Evolutionary conservation across 2,329 filamentous ascomycete genomes (phyloP).

Genomic region (Fusarium sp.): DNA sequence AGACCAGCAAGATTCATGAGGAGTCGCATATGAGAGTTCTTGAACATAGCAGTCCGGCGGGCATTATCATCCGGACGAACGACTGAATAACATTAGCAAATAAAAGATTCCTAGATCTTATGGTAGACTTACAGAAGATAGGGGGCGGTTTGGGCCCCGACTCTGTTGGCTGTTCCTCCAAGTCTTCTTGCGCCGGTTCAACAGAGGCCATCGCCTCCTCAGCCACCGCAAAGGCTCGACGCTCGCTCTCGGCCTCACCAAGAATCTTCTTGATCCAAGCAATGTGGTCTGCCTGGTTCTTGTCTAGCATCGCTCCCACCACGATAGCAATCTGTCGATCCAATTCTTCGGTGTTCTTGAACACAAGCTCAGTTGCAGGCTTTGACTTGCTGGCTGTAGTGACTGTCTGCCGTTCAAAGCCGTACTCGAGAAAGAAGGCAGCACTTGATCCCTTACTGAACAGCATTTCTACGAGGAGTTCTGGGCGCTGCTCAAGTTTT

Average conservation of each 20-base stretch:
- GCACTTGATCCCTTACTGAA: slow-evolving; percentile 93
- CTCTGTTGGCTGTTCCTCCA: slow-evolving; percentile 47
- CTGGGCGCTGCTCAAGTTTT: slow-evolving; percentile 87
- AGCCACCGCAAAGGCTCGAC: slow-evolving; percentile 81
- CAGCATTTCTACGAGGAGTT: slow-evolving; percentile 89
- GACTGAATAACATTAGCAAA: slow-evolving; percentile 58
- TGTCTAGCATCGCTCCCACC: slow-evolving; percentile 83
- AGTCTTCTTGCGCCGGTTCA: slow-evolving; percentile 53
- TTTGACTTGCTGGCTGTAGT: slow-evolving; percentile 71
- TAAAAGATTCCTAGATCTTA: background rate
- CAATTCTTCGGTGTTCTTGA: slow-evolving; percentile 77
- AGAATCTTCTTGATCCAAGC: slow-evolving; percentile 85
- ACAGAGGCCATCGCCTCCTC: slow-evolving; percentile 68
- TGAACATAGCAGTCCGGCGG: slow-evolving; percentile 82
- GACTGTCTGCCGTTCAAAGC: slow-evolving; percentile 86
- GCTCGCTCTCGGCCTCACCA: slow-evolving; percentile 75
- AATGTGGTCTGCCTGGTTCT: slow-evolving; percentile 80
- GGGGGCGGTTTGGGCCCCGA: slow-evolving; percentile 51
- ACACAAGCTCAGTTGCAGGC: slow-evolving; percentile 84
- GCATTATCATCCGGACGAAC: slow-evolving; percentile 75
- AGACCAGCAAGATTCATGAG: slow-evolving; percentile 84
- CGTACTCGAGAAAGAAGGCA: slow-evolving; percentile 89
- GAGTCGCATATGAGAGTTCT: slow-evolving; percentile 87
- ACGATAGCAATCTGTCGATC: slow-evolving; percentile 83
- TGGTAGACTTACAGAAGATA: slow-evolving; percentile 52